Evolutionary conservation across 306 rosid species (phyloP).

Genomic region (Cicer yamashitae): DNA sequence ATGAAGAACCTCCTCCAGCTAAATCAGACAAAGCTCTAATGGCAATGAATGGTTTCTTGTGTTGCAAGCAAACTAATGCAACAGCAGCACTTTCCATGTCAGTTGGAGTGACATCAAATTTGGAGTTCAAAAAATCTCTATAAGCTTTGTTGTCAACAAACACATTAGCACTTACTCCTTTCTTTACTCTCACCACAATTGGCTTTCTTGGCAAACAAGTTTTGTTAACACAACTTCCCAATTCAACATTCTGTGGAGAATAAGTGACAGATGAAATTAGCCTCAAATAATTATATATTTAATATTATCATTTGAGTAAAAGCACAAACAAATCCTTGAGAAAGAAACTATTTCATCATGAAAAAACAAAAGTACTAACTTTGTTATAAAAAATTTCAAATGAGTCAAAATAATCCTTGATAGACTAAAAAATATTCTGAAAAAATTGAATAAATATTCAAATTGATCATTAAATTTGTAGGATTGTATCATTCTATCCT

Average conservation of each 20-base stretch:
- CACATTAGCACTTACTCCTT: slow-evolving; percentile 63
- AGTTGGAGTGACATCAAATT: slow-evolving; percentile 59
- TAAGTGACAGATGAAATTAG: not conserved
- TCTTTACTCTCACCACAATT: slow-evolving; percentile 58
- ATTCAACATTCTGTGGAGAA: slow-evolving; percentile 48
- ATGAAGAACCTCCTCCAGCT: slow-evolving; percentile 78
- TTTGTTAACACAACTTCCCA: slow-evolving; percentile 62
- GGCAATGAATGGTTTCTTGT: slow-evolving; percentile 61
- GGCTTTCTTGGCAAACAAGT: slow-evolving; percentile 68
- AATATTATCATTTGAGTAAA: not conserved
- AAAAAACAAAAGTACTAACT: no score
- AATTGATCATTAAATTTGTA: no score
- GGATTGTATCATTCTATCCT: no score
- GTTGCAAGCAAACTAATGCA: slow-evolving; percentile 64
- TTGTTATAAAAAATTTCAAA: no score
- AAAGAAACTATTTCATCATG: no score
- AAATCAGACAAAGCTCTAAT: slow-evolving; percentile 72
- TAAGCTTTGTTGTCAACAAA: slow-evolving; percentile 73
- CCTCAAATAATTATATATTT: not conserved
- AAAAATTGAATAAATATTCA: no score
- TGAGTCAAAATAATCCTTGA: no score
- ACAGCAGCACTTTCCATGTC: slow-evolving; percentile 87
- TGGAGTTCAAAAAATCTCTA: slow-evolving; percentile 58
- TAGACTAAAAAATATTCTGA: no score
- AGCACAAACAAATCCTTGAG: no score